Evolutionary conservation across 257 asterid genomes (phyloP), one percentile per base, ranked within the genome.

Genomic region (Perilla frutescens): DNA sequence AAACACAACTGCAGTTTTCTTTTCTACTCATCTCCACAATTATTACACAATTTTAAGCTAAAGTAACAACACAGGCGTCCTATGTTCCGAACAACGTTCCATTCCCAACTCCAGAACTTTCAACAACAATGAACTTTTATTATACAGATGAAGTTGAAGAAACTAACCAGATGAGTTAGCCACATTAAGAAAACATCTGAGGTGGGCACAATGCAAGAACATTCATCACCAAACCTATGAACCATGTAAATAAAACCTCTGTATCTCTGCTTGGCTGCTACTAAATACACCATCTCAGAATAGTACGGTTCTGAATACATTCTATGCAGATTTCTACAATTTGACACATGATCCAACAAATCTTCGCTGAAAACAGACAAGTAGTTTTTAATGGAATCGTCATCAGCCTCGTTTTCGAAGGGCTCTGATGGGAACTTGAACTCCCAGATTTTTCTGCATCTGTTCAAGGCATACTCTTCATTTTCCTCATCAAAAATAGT

Each of bases 221-320:
- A 81, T 56, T 71, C 85, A 65, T 83, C 80, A 3, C 85, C 84
- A 80, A 87, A 78, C 77, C 83, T 89, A 66, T 74, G 85, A 73
- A 88, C 76, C 90, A 85, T 83, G 84, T 84, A 79, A 47, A 89
- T 63, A 66, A 91, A 93, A 7, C 87, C 91, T 70, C 78, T 88
- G 84, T 91, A 93, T 66, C 98, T 83, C 68, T 84, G 90, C 72
- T 80, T 87, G 34, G 98, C 93, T 45, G 98, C 96, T 2, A 93
- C 84, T 72, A 93, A 68, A 85, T 87, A 89, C 53, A 91, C 91
- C 83, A 86, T 81, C 76, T 93, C 98, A 6, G 82, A 69, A 82
- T 81, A 78, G 77, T 81, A 93, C 0, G 98, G 97, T 34, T 93
- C 92, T 4, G 81, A 76, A 77, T 87, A 91, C 57, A 68, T 68